phyloP scores from a whole-genome alignment of 495 filamentous ascomycete species.

The Baudoinia panamericana region DNA sequence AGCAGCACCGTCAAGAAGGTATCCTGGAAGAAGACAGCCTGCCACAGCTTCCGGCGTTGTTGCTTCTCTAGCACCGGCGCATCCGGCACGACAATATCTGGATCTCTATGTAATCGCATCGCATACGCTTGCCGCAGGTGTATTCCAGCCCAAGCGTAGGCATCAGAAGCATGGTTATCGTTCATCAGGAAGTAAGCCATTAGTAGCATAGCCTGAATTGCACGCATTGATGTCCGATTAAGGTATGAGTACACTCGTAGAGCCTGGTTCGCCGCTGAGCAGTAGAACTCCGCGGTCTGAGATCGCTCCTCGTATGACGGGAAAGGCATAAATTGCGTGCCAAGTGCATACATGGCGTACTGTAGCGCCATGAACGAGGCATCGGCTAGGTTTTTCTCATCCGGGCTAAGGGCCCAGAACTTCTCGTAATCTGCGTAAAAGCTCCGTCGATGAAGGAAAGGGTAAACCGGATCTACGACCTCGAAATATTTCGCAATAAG shows the following conservation, averaged over 20 bases:
- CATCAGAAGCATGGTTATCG: slow-evolving; percentile 62
- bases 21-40: slow-evolving; percentile 60
- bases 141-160: slow-evolving; percentile 62
- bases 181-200: slow-evolving; percentile 67
- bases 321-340: slow-evolving; percentile 54
- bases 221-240: slow-evolving; percentile 49
- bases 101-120: slow-evolving; percentile 62
- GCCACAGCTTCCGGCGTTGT: slow-evolving; percentile 58
- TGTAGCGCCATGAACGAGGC: slow-evolving; percentile 49
- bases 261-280: slow-evolving; percentile 55
- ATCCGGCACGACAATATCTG: slow-evolving; percentile 49
- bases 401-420: slow-evolving; percentile 46
- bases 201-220: slow-evolving; percentile 60
- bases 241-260: slow-evolving; percentile 55
- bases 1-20: slow-evolving; percentile 66
- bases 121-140: slow-evolving; percentile 59
- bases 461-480: slow-evolving; percentile 60
- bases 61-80: slow-evolving; percentile 52
- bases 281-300: slow-evolving; percentile 64
- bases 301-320: slow-evolving; percentile 43
- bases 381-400: slow-evolving; percentile 41
- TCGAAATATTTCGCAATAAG: slow-evolving; percentile 57
- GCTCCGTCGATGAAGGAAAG: slow-evolving; percentile 51
- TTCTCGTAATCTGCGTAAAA: slow-evolving; percentile 59
- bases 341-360: slow-evolving; percentile 57